Base-by-base conservation (phyloP, 352 stramenopile species). In the Plasmopara halstedii region DNA sequence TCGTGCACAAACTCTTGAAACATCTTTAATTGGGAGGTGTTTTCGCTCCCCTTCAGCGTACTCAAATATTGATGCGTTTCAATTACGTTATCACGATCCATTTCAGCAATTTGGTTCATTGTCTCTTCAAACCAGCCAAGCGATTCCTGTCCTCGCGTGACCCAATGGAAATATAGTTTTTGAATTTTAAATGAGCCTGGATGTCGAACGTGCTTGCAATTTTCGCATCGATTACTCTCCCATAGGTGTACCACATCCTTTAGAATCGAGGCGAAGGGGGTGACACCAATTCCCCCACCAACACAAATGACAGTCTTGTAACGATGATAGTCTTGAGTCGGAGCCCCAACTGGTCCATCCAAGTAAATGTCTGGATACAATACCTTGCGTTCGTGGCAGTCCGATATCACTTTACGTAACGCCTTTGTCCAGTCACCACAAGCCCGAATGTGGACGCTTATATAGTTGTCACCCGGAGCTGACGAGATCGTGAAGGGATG, bases 401-500 rank as follows among this genome's bases (percentile, higher is more conserved):
- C 70, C 0, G 58, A 45, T 21, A 89, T 82, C 4, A 88, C 46
- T 2, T 68, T 60, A 17, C 63, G 61, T 40, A 94, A 62, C 1
- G 70, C 73, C 38, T 69, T 37, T 3, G 77, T 91, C 78, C 75
- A 92, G 37, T 90, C 80, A 38, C 83, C 78, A 23, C 70, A 73
- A 2, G 70, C 73, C 40, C 72, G 76, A 15, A 92, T 87, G 67
- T 89, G 77, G 20, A 92, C 67, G 38, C 73, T 86, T 29, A 91
- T 57, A 42, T 87, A 88, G 40, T 88, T 83, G 64, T 95, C 82
- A 0, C 58, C 60, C 17, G 85, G 85, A 27, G 83, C 83, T 11
- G 79, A 94, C 21, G 84, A 94, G 45, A 97, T 85, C 9, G 82
- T 96, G 64, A 96, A 97, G 36, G 88, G 86, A 43, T 97, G 88